Evolutionary conservation across 352 stramenopile species (phyloP).

Genomic region (Phytophthora citrophthora): DNA sequence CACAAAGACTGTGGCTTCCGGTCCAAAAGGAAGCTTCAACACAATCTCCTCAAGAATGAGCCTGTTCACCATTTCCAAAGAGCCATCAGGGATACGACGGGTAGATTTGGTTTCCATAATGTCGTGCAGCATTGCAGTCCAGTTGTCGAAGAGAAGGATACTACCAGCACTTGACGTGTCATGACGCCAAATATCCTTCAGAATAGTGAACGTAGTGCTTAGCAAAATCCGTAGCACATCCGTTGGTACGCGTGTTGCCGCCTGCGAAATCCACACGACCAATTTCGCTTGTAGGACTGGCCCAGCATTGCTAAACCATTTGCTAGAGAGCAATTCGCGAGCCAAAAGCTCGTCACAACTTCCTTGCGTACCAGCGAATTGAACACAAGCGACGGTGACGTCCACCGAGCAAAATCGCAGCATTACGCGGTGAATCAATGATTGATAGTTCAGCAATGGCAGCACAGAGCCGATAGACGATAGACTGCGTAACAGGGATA

Average conservation of each 20-base stretch:
- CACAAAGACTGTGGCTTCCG: conserved; percentile 16
- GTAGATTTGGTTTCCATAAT: conserved; percentile 14
- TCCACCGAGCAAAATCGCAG: conserved; percentile 34
- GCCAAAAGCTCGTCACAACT: conserved; percentile 44
- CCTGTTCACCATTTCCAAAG: conserved; percentile 23
- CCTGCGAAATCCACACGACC: conserved; percentile 21
- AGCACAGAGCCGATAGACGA: conserved; percentile 26
- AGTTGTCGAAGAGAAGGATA: conserved; percentile 35
- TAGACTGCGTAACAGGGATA: conserved; percentile 38
- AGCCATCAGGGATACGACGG: conserved; percentile 16
- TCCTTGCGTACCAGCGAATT: conserved; percentile 44
- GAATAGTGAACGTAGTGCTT: conserved; percentile 18
- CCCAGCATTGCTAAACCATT: conserved; percentile 28
- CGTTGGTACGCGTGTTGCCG: conserved; percentile 31
- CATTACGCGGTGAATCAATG: conserved; percentile 36
- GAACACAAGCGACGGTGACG: conserved; percentile 32
- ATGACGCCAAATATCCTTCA: conserved; percentile 32
- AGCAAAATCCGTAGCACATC: conserved; percentile 24
- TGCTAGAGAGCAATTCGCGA: conserved; percentile 24
- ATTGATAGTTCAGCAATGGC: conserved; percentile 40
- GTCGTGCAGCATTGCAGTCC: conserved; percentile 31
- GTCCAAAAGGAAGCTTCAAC: conserved; percentile 30
- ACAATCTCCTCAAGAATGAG: conserved; percentile 27
- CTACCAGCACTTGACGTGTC: conserved; percentile 14
- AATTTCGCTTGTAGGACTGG: conserved; percentile 28